Evolutionary conservation across 495 filamentous ascomycete genomes (phyloP).

Genomic region (Aspergillus nanangensis): DNA sequence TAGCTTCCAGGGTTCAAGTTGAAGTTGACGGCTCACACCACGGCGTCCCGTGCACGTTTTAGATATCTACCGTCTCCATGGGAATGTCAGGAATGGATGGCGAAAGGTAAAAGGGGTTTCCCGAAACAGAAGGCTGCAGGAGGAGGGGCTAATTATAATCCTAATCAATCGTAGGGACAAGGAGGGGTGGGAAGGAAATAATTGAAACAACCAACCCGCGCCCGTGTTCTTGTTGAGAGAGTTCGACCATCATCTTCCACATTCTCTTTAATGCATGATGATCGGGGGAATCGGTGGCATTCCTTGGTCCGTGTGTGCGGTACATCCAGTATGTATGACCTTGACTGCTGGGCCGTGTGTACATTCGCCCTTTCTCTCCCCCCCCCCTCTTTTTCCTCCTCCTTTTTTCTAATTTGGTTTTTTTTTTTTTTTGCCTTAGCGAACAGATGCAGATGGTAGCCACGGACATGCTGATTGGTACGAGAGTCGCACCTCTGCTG

Average conservation of each 20-base stretch:
- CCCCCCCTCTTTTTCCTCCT: no score
- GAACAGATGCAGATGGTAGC: not conserved
- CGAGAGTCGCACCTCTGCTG: slow-evolving; percentile 8
- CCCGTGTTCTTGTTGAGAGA: slow-evolving; percentile 1
- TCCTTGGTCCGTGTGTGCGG: not conserved
- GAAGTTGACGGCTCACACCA: no score
- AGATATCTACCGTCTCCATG: not conserved
- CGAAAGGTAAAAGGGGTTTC: not conserved
- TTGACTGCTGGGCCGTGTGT: not conserved
- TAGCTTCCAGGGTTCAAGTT: no score
- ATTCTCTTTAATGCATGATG: slow-evolving; percentile 10
- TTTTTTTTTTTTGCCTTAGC: no score
- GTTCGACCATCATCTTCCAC: slow-evolving; percentile 1
- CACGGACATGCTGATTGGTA: slow-evolving; percentile 8
- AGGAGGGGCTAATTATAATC: slow-evolving; percentile 3
- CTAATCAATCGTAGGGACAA: not conserved
- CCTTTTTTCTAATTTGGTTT: no score
- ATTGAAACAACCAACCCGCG: not conserved
- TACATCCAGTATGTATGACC: not conserved
- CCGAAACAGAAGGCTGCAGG: slow-evolving; percentile 5
- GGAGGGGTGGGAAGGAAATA: not conserved
- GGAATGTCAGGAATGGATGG: not conserved
- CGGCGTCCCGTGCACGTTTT: no score
- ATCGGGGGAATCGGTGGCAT: slow-evolving; percentile 11
- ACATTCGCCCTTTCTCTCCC: not conserved